Evolutionary conservation across 352 stramenopile species (phyloP), one percentile per base, ranked within the genome.

Genomic region (Pythium aphanidermatum): DNA sequence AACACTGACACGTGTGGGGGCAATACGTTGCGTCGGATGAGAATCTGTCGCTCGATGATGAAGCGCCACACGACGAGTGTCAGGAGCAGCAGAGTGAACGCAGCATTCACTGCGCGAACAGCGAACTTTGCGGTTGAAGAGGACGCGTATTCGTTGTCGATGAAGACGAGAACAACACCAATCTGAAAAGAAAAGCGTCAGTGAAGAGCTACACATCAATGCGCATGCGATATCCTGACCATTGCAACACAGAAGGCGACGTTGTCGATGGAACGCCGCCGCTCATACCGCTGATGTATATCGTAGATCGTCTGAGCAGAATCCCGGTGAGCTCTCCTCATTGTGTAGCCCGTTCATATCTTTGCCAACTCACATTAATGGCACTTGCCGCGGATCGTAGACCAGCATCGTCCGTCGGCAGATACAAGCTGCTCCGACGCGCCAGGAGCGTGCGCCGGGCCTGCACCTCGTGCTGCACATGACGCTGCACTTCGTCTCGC

Each of bases 251-350:
- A 42, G 31, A 81, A 87, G 19, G 74, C 50, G 10, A 49, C 43
- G 27, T 88, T 85, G 37, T 91, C 78, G 26, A 85, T 53, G 5
- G 45, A 16, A n/a, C 80, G 73, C 5, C 74, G 75, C 13, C 59
- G 65, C 13, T 91, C 70, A 23, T 86, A 88, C 36, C 66, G 59
- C 50, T 69, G 57, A 50, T 87, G 72, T 11, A 87, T 65, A 17
- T 56, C 58, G 33, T 74, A 87, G 27, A 87, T 74, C 5, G 75
- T 77, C 70, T 85, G 37, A 39, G 16, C 8, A 20, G 33, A 39
- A 9, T 17, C 12, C 33, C 20, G 13, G 34, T 12, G n/a, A 14
- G 24, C 39, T 5, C n/a, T n/a, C n/a, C n/a, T n/a, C n/a, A n/a
- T n/a, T n/a, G n/a, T n/a, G n/a, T n/a, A n/a, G n/a, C n/a, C n/a